Evolutionary conservation across 805 yeast genomes (phyloP).

Genomic region (Wickerhamiella brachini): DNA sequence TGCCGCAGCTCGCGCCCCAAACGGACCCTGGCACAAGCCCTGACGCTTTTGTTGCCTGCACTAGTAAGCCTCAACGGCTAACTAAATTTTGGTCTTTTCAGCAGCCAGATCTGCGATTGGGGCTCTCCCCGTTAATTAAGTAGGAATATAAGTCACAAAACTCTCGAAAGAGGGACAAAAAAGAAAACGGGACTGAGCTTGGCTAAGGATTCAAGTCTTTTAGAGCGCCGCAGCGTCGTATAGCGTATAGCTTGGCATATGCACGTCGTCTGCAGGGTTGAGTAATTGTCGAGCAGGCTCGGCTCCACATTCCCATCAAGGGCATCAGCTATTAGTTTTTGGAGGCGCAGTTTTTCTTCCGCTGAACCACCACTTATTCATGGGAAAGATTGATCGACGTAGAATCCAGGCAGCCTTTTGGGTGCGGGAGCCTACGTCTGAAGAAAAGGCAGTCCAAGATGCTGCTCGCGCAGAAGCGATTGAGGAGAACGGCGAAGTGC

Average conservation of each 20-base stretch:
- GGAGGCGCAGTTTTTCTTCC: not conserved
- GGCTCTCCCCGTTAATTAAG: not conserved
- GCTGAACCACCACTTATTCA: not conserved
- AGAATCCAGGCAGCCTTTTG: not conserved
- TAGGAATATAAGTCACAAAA: not conserved
- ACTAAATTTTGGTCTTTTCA: not conserved
- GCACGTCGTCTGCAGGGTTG: not conserved
- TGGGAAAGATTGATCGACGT: not conserved
- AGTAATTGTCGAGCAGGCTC: not conserved
- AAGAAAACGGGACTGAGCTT: no score
- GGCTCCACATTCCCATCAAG: not conserved
- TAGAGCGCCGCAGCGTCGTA: no score
- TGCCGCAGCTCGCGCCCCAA: not conserved
- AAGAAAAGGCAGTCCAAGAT: not conserved
- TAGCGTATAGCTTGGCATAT: not conserved
- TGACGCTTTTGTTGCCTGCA: not conserved
- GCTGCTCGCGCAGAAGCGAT: not conserved
- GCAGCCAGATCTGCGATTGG: constrained; percentile 2
- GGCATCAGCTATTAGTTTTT: no score
- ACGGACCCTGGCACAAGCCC: not conserved
- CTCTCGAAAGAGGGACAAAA: no score
- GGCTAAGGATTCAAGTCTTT: no score
- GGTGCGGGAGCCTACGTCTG: not conserved
- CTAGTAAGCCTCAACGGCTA: no score
- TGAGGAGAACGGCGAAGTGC: not conserved